These are phyloP conservation scores for Tolypocladium album DNA, from an alignment of 2,329 filamentous ascomycete genomes.

Conservation along the genomic window DNA sequence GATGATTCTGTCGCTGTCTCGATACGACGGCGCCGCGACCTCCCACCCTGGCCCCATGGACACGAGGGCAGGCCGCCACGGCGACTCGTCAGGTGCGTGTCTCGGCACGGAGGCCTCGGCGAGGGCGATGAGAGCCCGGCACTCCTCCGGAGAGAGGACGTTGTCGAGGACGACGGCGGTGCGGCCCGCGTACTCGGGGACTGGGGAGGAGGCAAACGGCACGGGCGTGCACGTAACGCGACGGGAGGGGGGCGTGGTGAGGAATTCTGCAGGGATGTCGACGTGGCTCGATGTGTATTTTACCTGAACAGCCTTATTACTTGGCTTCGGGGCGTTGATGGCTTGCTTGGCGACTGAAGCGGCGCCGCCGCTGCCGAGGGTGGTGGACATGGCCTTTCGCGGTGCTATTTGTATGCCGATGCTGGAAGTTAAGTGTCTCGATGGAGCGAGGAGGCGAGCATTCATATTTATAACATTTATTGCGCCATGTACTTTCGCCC, in stretches of 20 bases:
- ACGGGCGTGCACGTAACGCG: conserved; percentile 27
- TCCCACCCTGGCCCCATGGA: conserved; percentile 55
- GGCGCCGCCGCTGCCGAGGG: background rate
- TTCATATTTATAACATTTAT: background rate
- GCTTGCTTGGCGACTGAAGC: background rate
- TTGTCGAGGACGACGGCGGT: conserved; percentile 53
- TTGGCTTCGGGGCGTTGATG: background rate
- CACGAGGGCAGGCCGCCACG: conserved; percentile 60
- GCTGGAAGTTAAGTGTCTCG: background rate
- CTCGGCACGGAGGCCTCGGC: conserved; percentile 39
- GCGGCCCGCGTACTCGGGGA: conserved; percentile 39
- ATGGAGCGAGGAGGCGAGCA: background rate
- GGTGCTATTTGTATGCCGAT: background rate
- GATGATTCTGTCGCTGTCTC: conserved; percentile 68
- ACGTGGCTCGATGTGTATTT: conserved; percentile 4
- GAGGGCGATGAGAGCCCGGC: conserved; percentile 37
- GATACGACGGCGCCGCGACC: conserved; percentile 37
- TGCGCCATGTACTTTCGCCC: background rate
- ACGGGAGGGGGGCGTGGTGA: background rate
- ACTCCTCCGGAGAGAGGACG: conserved; percentile 46
- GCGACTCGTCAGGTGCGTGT: conserved; percentile 2
- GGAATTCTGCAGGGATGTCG: background rate
- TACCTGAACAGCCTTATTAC: background rate
- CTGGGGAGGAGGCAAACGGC: conserved; percentile 35
- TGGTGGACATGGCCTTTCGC: background rate